Conservation (phyloP, 768 basidiomycete species). For the Filobasidium wieringae region DNA sequence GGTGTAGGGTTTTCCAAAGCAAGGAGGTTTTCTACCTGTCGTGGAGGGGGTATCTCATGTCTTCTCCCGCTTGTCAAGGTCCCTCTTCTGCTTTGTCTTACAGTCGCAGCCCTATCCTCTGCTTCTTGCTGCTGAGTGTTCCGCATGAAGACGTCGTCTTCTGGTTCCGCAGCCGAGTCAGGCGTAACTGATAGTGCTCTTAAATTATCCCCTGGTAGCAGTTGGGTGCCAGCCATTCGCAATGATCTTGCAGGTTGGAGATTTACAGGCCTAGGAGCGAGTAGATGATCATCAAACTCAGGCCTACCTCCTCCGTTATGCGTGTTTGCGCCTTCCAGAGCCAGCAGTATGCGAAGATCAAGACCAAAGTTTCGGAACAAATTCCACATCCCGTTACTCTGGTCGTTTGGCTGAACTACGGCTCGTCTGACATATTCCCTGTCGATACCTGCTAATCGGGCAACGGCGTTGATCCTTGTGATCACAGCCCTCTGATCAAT, state of each 20-base stretch:
- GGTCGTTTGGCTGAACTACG: neutral
- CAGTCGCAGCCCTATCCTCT: neutral
- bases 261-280: neutral
- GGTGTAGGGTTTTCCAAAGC: neutral
- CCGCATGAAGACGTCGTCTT: neutral
- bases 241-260: neutral
- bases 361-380: neutral
- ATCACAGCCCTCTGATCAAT: neutral
- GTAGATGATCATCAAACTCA: neutral
- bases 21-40: neutral
- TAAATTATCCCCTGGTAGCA: neutral
- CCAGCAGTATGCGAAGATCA: neutral
- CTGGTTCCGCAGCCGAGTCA: neutral
- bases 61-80: neutral
- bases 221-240: neutral
- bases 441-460: neutral
- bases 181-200: neutral
- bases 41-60: neutral
- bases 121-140: neutral
- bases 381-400: neutral
- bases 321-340: neutral
- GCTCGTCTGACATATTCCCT: neutral
- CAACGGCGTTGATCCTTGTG: constrained; percentile 1
- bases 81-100: neutral
- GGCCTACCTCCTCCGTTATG: neutral